A percentile compares a stretch with the other conserved stretches of the same genome.
Conservation (phyloP, 306 rosid genomes). For the Phaseolus lunatus region DNA sequence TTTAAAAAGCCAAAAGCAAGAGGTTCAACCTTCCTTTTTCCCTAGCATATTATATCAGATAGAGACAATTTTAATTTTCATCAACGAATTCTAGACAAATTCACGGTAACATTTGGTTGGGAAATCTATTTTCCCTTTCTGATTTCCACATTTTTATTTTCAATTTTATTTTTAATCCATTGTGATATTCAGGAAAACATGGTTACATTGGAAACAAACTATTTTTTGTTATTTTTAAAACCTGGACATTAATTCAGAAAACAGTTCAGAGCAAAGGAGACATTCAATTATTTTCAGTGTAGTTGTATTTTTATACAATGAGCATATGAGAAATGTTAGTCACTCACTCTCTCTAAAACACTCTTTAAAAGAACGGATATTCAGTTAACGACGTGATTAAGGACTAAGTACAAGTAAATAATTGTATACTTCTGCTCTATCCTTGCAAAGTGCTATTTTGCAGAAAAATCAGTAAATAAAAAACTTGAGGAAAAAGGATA, state of each 20-base stretch:
- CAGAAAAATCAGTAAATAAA: too few species aligned
- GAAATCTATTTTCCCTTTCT: slow-evolving; percentile 8
- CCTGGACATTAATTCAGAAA: neutral
- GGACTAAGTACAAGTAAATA: neutral
- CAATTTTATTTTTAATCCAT: slow-evolving; percentile 14
- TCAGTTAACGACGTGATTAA: neutral
- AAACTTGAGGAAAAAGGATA: too few species aligned
- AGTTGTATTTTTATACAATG: too few species aligned
- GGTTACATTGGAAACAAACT: neutral
- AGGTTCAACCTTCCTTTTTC: slow-evolving; percentile 26
- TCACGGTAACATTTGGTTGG: slow-evolving; percentile 26
- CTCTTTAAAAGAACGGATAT: neutral
- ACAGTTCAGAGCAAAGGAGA: too few species aligned
- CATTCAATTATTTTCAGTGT: too few species aligned
- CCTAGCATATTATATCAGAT: neutral
- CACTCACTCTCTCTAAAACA: neutral
- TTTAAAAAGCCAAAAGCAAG: slow-evolving; percentile 32
- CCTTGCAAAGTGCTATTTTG: too few species aligned
- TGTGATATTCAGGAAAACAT: neutral
- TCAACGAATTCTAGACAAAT: slow-evolving; percentile 16
- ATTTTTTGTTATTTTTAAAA: neutral
- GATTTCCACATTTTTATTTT: neutral
- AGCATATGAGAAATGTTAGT: neutral
- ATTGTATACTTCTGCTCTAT: too few species aligned
- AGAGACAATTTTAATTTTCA: slow-evolving; percentile 13